phyloP scores from a whole-genome alignment of 148 eudicot genomes.

The Diospyros lotus region DNA sequence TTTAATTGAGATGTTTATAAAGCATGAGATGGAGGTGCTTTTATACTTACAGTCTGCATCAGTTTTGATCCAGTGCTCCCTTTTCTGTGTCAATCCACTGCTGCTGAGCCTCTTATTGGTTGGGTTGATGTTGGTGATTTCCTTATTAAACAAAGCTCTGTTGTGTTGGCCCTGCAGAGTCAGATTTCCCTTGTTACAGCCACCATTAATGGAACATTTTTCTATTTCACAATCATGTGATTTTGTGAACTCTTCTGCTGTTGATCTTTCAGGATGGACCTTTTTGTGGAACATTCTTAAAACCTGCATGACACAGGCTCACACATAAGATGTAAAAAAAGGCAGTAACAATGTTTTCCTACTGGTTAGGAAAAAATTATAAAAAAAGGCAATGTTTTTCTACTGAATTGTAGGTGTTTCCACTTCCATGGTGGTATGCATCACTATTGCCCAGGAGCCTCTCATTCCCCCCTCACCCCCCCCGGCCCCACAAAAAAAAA shows the following conservation, averaged over 20 bases:
- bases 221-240: constrained; percentile 14
- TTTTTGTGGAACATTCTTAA: constrained; percentile 39
- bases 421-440: not conserved
- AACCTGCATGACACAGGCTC: constrained; percentile 18
- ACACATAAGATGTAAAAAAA: not conserved
- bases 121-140: constrained; percentile 13
- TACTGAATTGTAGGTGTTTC: not conserved
- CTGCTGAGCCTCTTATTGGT: constrained; percentile 18
- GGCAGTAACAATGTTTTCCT: no score
- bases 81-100: constrained; percentile 15
- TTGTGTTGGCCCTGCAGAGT: constrained; percentile 14
- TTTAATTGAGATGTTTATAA: not conserved
- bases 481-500: no score
- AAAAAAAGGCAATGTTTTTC: not conserved
- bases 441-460: not conserved
- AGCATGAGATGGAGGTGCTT: not conserved
- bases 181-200: constrained; percentile 13
- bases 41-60: constrained; percentile 74
- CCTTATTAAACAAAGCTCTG: constrained; percentile 15
- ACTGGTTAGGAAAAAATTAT: no score
- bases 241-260: constrained; percentile 21
- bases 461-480: not conserved
- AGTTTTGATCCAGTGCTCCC: constrained; percentile 72
- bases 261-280: constrained; percentile 43
- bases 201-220: constrained; percentile 12